Evolutionary conservation across 345 rosid species (phyloP).

Genomic region (Dimocarpus longan): DNA sequence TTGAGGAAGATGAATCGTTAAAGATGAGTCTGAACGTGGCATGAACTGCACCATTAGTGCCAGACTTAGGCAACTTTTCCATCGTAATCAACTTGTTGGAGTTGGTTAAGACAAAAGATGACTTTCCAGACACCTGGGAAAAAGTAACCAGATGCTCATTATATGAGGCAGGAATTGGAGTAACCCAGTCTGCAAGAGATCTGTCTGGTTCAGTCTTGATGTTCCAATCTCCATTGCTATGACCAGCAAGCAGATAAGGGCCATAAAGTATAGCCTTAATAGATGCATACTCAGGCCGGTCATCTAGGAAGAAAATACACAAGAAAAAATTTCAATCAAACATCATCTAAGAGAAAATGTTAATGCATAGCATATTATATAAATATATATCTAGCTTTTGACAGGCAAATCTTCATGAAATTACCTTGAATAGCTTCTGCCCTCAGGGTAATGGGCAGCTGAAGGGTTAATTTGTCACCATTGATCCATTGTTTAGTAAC

Average conservation of each 20-base stretch:
- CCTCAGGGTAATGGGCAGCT: slow-evolving; percentile 60
- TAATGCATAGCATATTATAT: not conserved
- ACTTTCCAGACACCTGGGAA: slow-evolving; percentile 39
- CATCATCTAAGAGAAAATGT: not conserved
- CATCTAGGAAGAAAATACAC: slow-evolving; percentile 31
- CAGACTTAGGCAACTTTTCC: slow-evolving; percentile 35
- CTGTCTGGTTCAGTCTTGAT: slow-evolving; percentile 21
- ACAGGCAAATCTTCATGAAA: not conserved
- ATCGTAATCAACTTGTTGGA: slow-evolving; percentile 43
- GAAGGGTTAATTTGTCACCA: slow-evolving; percentile 56
- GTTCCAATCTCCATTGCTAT: slow-evolving; percentile 45
- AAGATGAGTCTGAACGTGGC: slow-evolving; percentile 49
- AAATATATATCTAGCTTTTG: not conserved
- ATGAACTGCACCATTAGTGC: slow-evolving; percentile 36
- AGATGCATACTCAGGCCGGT: slow-evolving; percentile 44
- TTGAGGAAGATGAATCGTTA: slow-evolving; percentile 17
- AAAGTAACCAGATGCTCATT: slow-evolving; percentile 40
- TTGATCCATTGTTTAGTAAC: slow-evolving; percentile 56
- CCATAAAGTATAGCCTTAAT: slow-evolving; percentile 51
- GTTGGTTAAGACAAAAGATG: slow-evolving; percentile 31
- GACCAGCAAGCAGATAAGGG: slow-evolving; percentile 50
- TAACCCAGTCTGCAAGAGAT: slow-evolving; percentile 38
- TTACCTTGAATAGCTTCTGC: slow-evolving; percentile 79
- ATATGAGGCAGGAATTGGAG: slow-evolving; percentile 36
- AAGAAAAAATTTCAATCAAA: not conserved